Evolutionary conservation across 495 filamentous ascomycete genomes (phyloP).

Genomic region (Schizothecium vesticola): DNA sequence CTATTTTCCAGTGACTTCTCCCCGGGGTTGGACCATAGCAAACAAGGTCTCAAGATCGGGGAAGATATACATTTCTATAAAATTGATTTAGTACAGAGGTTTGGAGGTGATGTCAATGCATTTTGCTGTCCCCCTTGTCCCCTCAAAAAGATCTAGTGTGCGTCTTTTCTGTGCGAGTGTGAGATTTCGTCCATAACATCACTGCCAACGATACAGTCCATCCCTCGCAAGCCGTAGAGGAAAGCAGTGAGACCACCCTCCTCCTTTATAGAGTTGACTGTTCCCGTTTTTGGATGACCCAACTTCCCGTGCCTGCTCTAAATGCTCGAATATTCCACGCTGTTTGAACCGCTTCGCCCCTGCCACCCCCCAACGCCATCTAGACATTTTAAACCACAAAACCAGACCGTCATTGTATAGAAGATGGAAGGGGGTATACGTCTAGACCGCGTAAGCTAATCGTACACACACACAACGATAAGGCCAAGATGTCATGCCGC

Average conservation of each 20-base stretch:
- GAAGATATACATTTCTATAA: no score
- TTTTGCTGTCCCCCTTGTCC: no score
- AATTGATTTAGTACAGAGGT: no score
- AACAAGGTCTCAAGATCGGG: no score
- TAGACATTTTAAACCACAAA: not conserved
- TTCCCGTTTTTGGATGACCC: not conserved
- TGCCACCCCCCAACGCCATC: not conserved
- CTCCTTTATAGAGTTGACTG: not conserved
- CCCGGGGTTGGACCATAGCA: no score
- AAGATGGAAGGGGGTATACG: constrained; percentile 3
- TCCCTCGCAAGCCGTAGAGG: not conserved
- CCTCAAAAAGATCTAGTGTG: no score
- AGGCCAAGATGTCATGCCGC: not conserved
- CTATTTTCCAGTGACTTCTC: no score
- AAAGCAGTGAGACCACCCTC: not conserved
- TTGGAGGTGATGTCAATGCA: no score
- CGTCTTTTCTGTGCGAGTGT: no score
- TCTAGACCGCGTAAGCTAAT: constrained; percentile 1
- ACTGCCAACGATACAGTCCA: not conserved
- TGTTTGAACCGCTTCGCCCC: not conserved
- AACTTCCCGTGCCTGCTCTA: not conserved
- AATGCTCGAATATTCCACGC: not conserved
- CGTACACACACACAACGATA: not conserved
- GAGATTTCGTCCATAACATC: no score
- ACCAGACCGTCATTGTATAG: not conserved